Base-by-base conservation (phyloP, 345 rosid species). In the Citropsis articulata region DNA sequence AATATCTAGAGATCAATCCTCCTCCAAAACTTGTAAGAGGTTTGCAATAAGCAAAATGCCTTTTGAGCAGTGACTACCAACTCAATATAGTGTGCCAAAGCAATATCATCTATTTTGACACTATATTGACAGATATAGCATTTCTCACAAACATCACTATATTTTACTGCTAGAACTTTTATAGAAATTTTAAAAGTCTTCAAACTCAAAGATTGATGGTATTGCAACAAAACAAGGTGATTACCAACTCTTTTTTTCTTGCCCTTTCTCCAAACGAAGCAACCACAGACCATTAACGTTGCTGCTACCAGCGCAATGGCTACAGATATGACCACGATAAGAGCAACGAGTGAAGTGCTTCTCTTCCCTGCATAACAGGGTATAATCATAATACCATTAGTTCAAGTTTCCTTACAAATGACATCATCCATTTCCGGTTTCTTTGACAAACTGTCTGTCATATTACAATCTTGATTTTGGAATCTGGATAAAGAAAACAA, bases 231-330 rank as follows among this genome's bases (percentile, higher is more conserved):
- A 35, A 72, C 5, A 55, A 65, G 27, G 62, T 19, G 25, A 67
- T 48, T 76, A 83, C 80, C 86, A 14, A 35, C 66, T 63, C 27
- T 60, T n/a, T 66, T 79, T 38, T 28, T 48, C 62, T 71, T 75
- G 30, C 62, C 66, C 68, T 72, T 80, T 70, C 56, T 71, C 76
- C 83, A 71, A 28, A 77, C 66, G 74, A 73, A 79, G 84, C 72
- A 81, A 78, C 78, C 36, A 25, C 76, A 72, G 59, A 76, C 14
- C 1, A 80, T 14, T n/a, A 64, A 25, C 1, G 77, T 14, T 61
- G 30, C 57, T 69, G 75, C 64, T 22, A 55, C 69, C 27, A 76
- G 24, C 36, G 79, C 55, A 67, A 56, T 65, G 6, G 71, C 72
- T 42, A 75, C 53, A 62, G 82, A 38, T 77, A 77, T 53, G 66